A percentile compares a stretch with the other conserved stretches of the same genome.
Evolutionary conservation across 2,329 filamentous ascomycete genomes (phyloP).

Genomic region (Hypoxylon rubiginosum): DNA sequence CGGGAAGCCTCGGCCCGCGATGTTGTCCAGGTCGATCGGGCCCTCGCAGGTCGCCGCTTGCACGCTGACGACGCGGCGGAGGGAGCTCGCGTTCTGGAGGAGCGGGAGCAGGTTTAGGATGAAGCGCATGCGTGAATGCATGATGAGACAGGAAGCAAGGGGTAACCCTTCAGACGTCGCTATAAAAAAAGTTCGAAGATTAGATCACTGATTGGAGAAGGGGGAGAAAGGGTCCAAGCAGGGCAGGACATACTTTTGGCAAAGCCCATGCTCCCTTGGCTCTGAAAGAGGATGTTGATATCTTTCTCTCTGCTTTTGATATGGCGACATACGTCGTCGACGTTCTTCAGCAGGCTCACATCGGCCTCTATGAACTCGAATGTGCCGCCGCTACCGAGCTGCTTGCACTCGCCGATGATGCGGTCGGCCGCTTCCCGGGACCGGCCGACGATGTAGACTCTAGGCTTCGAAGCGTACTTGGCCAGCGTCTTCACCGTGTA

Average conservation of each 20-base stretch:
- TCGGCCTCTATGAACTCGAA: neutral
- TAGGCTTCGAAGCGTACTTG: neutral
- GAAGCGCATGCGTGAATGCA: neutral
- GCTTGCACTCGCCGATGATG: neutral
- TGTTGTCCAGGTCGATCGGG: constrained; percentile 13
- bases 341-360: neutral
- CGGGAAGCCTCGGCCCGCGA: constrained; percentile 21
- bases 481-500: neutral
- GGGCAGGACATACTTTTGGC: neutral
- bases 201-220: neutral
- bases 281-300: neutral
- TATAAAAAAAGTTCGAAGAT: neutral
- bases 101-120: neutral
- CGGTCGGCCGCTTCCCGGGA: neutral
- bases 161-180: neutral
- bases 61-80: neutral
- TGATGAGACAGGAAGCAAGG: neutral
- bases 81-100: neutral
- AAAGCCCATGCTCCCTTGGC: neutral
- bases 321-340: neutral
- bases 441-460: neutral
- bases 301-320: neutral
- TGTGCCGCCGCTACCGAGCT: neutral
- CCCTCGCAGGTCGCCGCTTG: neutral
- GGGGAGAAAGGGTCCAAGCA: too few species aligned